Conservation (phyloP, 495 filamentous ascomycete species). For the Hapsidospora chrysogenum region DNA sequence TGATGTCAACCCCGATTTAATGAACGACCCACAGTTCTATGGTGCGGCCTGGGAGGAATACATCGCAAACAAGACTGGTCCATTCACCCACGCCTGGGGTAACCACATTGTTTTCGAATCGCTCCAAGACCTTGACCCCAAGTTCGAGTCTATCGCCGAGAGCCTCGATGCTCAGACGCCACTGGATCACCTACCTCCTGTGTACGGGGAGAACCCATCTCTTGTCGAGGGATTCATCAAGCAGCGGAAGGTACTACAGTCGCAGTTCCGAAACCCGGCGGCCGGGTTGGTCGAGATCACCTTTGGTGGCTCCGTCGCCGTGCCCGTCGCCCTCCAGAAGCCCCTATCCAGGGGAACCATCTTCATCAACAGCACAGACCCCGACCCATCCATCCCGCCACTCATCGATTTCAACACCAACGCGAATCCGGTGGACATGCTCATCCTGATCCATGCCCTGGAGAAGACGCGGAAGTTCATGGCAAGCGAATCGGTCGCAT, state of each 20-base stretch:
- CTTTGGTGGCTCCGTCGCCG: constrained; percentile 4
- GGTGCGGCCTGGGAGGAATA: neutral
- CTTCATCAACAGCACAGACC: constrained; percentile 4
- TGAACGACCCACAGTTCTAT: neutral
- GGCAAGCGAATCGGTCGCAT: constrained; percentile 18
- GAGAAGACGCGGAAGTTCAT: constrained; percentile 26
- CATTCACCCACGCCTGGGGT: neutral
- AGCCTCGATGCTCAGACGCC: no score
- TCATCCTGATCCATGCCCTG: no score
- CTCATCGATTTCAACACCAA: constrained; percentile 8
- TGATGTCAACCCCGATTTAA: neutral
- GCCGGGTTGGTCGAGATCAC: constrained; percentile 6
- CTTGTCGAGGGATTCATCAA: no score
- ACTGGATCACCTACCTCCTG: no score
- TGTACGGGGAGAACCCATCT: no score
- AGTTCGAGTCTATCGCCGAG: no score
- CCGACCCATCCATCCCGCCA: constrained; percentile 5
- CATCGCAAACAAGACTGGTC: neutral
- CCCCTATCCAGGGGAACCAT: constrained; percentile 9
- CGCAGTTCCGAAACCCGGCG: no score
- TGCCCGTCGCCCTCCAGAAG: constrained; percentile 3
- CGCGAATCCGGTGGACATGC: constrained; percentile 9
- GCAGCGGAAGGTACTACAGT: no score
- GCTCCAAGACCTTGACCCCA: no score
- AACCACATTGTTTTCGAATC: no score